These are phyloP conservation scores for Fusarium sp. DNA, from an alignment of 2,329 filamentous ascomycete species.

Conservation along the genomic window DNA sequence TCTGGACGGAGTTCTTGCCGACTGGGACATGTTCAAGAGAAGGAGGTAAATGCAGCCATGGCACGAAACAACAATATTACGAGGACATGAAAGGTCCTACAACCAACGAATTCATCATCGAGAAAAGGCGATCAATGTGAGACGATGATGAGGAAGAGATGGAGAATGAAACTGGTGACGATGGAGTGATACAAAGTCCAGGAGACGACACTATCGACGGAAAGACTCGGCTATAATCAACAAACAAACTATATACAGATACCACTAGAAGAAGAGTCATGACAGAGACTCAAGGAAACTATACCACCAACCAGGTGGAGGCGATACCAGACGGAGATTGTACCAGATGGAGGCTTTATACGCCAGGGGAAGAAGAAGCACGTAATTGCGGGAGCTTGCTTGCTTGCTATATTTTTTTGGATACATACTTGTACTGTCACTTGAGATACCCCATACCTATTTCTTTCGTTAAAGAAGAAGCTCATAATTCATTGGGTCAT, in stretches of 20 bases:
- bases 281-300: conserved; percentile 21
- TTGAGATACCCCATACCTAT: conserved; percentile 47
- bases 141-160: conserved; percentile 14
- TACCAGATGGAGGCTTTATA: conserved; percentile 6
- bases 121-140: background rate
- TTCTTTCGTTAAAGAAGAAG: conserved; percentile 42
- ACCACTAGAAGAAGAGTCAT: conserved; percentile 33
- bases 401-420: conserved; percentile 24
- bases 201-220: conserved; percentile 10
- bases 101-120: background rate
- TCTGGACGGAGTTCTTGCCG: conserved; percentile 63
- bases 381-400: conserved; percentile 37
- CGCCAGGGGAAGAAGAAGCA: conserved; percentile 10
- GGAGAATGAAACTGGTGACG: conserved; percentile 11
- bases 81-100: background rate
- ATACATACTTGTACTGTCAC: conserved; percentile 40
- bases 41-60: conserved; percentile 54
- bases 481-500: conserved; percentile 31
- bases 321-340: background rate
- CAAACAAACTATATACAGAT: conserved; percentile 19
- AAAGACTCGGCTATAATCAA: conserved; percentile 23
- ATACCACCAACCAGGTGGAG: background rate
- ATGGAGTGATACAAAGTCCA: conserved; percentile 15
- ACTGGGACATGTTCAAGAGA: conserved; percentile 60
- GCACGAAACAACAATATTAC: background rate